Evolutionary conservation across 2,329 filamentous ascomycete species (phyloP), one percentile per base, ranked within the genome.

Genomic region (Lachnellula occidentalis): DNA sequence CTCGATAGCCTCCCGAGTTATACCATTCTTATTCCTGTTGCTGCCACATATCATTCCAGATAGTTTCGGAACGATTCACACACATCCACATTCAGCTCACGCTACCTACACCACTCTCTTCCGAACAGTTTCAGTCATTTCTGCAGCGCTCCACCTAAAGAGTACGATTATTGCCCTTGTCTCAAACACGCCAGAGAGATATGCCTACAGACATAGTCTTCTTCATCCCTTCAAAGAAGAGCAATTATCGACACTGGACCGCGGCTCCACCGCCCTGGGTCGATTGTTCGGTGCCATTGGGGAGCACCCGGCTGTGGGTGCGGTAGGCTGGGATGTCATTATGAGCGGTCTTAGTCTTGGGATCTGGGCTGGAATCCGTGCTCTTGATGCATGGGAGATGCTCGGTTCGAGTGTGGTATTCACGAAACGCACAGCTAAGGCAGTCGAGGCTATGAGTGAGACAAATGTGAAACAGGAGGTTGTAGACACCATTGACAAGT

Each of bases 321-420:
- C 75, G 17, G 78, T 78, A 0, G 79, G 77, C 5, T 78, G 77
- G 68, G 83, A 87, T 66, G 81, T 82, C 1, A 64, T 86, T 14
- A 71, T 84, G 36, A 80, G 77, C 21, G 72, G 73, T 1, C 55
- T 80, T 14, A 78, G 76, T 53, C 66, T 84, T n/a, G 75, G 80
- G 1, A 54, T 78, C 2, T 85, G 82, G 81, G 76, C 78, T n/a
- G 79, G 79, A 41, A 73, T 78, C 1, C 73, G 80, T 34, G 74
- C 76, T 21, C 70, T 79, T 3, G 75, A 81, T 59, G 72, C 76
- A 0, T 68, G 70, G n/a, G 71, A 76, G 9, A 78, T 85, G 59
- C 64, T 83, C 12, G 62, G 62, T 17, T 70, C 68, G 1, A 66
- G 67, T 17, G 64, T 72, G 2, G 72, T 73, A 1, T 65, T 69